phyloP scores from a whole-genome alignment of 192 early-diverging fungal genomes.

The Backusella mclennaniae region DNA sequence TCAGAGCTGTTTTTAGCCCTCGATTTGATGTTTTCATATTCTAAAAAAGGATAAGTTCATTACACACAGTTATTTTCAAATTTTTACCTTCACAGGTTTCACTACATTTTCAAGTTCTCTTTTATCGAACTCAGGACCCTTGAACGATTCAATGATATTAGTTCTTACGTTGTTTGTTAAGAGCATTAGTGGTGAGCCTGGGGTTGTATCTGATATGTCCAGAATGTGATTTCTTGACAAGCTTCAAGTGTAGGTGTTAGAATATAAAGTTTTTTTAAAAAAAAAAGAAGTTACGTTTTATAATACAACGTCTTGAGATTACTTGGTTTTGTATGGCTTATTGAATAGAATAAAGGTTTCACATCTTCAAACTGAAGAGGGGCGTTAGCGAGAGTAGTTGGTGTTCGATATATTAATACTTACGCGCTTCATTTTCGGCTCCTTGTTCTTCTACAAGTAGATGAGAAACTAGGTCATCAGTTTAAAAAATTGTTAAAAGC shows the following conservation, averaged over 20 bases:
- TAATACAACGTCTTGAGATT: too few species aligned
- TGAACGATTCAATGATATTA: neutral
- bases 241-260: constrained; percentile 13
- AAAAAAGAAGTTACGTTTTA: neutral
- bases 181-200: neutral
- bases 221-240: constrained; percentile 14
- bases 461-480: constrained; percentile 7
- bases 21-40: constrained; percentile 5
- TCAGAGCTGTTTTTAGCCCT: neutral
- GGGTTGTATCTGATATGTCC: constrained; percentile 9
- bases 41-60: constrained; percentile 19
- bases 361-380: constrained; percentile 1
- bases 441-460: neutral
- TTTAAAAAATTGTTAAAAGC: constrained; percentile 8
- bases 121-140: constrained; percentile 14
- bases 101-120: neutral
- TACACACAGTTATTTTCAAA: constrained; percentile 12
- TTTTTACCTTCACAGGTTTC: constrained; percentile 8
- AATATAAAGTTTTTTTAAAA: neutral
- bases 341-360: constrained; percentile 5
- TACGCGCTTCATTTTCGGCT: neutral
- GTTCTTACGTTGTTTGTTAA: neutral
- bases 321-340: neutral
- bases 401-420: constrained; percentile 1
- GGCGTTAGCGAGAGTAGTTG: constrained; percentile 3